Conservation (phyloP, 2,329 filamentous ascomycete genomes). For the Clonostachys sp. region DNA sequence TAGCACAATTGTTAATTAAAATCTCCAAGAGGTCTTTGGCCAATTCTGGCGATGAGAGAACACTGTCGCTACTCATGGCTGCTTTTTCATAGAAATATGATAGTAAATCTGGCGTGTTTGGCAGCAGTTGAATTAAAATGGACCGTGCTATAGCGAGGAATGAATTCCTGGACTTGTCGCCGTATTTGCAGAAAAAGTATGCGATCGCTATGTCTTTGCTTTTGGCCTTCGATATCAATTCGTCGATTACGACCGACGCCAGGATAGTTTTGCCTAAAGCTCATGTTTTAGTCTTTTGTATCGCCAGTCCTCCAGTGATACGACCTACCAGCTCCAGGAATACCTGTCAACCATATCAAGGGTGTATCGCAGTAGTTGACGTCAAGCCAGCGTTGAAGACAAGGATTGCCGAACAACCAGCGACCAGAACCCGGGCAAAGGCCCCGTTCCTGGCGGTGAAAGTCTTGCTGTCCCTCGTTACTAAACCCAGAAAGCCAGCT, state of each 20-base stretch:
- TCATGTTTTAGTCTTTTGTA: neutral
- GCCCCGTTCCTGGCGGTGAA: neutral
- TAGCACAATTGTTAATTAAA: too few species aligned
- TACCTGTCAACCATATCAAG: constrained; percentile 23
- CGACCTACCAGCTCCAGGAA: constrained; percentile 14
- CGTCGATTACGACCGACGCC: constrained; percentile 28
- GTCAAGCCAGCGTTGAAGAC: neutral
- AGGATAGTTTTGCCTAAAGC: constrained; percentile 33
- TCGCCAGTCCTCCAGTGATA: constrained; percentile 2
- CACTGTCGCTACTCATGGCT: neutral
- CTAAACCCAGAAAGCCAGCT: neutral
- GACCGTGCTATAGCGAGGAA: neutral
- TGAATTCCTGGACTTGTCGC: constrained; percentile 8
- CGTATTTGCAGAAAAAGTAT: constrained; percentile 36
- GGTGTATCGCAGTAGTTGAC: neutral
- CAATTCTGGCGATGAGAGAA: neutral
- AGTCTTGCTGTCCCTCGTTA: neutral
- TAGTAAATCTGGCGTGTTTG: neutral
- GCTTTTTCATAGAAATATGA: neutral
- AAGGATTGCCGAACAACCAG: neutral
- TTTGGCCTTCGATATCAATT: constrained; percentile 13
- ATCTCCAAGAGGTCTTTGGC: neutral
- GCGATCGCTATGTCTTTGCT: neutral
- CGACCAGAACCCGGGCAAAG: neutral
- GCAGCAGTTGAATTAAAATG: neutral